Conservation (phyloP, 2,329 filamentous ascomycete genomes). For the Penicillium hordei region DNA sequence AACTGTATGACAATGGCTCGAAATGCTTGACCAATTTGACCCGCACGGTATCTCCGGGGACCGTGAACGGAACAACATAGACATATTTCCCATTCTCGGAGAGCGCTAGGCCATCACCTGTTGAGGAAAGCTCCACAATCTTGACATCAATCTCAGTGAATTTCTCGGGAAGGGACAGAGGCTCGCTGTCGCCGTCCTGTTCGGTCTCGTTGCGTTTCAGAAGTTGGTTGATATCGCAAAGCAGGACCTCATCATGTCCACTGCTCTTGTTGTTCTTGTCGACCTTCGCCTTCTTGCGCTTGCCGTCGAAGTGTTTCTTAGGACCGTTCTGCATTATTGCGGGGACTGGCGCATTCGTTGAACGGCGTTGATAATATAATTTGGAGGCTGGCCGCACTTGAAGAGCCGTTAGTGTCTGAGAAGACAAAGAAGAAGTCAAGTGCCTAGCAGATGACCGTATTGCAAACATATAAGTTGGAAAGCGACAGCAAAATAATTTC, state of each 20-base stretch:
- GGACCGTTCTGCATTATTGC: constrained; percentile 30
- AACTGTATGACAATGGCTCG: constrained; percentile 63
- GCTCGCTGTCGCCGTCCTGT: constrained; percentile 26
- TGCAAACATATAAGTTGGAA: constrained; percentile 22
- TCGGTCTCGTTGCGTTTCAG: constrained; percentile 35
- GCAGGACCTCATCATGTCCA: constrained; percentile 66
- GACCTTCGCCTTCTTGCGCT: constrained; percentile 52
- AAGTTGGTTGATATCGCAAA: constrained; percentile 57
- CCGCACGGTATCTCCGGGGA: constrained; percentile 78
- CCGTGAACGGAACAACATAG: constrained; percentile 84
- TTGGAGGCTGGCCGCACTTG: constrained; percentile 11
- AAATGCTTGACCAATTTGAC: constrained; percentile 78
- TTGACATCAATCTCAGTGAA: constrained; percentile 78
- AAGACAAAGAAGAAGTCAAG: constrained; percentile 8
- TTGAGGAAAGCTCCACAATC: constrained; percentile 82
- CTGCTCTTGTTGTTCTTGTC: constrained; percentile 61
- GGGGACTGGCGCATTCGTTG: constrained; percentile 24
- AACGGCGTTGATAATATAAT: constrained; percentile 5
- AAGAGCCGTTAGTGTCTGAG: neutral
- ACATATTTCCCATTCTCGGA: constrained; percentile 65
- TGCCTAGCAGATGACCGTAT: constrained; percentile 14
- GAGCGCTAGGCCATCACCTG: constrained; percentile 82
- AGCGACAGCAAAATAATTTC: constrained; percentile 13
- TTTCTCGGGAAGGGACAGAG: constrained; percentile 57
- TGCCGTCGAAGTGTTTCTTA: constrained; percentile 28